Conservation (phyloP, 352 stramenopile genomes). For the Phytophthora syringae region DNA sequence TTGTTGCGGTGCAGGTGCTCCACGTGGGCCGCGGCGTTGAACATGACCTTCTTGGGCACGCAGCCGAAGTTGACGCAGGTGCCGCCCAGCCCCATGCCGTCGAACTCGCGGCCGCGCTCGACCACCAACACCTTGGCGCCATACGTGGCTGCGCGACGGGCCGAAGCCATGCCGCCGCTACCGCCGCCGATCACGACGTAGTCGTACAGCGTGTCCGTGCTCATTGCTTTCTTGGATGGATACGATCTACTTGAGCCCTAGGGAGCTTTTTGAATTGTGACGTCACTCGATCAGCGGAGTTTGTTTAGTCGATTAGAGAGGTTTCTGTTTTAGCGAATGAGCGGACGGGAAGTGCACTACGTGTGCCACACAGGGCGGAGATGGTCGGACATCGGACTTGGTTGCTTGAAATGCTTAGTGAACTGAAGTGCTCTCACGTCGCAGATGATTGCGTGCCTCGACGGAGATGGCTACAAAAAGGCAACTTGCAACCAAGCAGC, state of each 20-base stretch:
- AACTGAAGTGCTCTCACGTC: constrained; percentile 2
- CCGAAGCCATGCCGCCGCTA: constrained; percentile 92
- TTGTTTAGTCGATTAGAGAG: too few relatives aligned
- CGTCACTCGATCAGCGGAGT: constrained; percentile 1
- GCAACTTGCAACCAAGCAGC: constrained; percentile 6
- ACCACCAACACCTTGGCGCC: constrained; percentile 96
- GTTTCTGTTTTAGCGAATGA: constrained; percentile 12
- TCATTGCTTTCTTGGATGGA: constrained; percentile 28
- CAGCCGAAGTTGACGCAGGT: constrained; percentile 99
- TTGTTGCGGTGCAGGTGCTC: constrained; percentile 71
- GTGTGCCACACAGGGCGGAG: not conserved
- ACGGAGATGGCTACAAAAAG: constrained; percentile 8
- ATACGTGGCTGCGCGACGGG: constrained; percentile 91
- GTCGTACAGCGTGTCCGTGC: constrained; percentile 77
- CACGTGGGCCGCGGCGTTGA: constrained; percentile 86
- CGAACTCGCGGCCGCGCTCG: constrained; percentile 77
- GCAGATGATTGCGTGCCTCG: not conserved
- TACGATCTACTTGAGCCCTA: constrained; percentile 13
- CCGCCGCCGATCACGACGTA: constrained; percentile 93
- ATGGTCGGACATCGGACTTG: not conserved
- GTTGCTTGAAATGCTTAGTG: not conserved
- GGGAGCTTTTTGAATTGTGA: constrained; percentile 32
- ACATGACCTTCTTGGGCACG: constrained; percentile 99
- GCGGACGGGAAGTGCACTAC: not conserved
- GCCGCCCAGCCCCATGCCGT: constrained; percentile 87